These are phyloP conservation scores for Rhizopogon sp. DNA, from an alignment of 768 basidiomycete genomes.

Conservation along the genomic window DNA sequence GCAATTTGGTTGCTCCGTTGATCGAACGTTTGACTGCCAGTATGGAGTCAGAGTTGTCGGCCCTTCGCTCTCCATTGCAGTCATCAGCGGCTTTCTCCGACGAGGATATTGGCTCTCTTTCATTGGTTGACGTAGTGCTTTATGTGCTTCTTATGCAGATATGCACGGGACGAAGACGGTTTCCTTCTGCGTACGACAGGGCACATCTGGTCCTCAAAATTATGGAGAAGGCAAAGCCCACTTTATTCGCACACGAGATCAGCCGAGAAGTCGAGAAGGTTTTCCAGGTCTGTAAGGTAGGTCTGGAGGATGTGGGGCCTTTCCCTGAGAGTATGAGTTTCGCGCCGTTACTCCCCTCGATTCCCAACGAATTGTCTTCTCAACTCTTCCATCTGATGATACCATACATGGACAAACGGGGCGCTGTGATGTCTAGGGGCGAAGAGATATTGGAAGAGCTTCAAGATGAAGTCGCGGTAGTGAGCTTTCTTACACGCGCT, in stretches of 20 bases:
- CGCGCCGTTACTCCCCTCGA: background rate
- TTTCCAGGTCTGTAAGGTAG: background rate
- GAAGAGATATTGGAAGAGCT: background rate
- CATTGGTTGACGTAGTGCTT: conserved; percentile 2
- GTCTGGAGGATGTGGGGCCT: background rate
- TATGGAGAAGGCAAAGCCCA: background rate
- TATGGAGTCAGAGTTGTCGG: background rate
- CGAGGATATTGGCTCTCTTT: background rate
- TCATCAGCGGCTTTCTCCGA: background rate
- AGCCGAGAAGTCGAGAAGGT: background rate
- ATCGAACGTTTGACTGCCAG: background rate
- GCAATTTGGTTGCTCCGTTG: background rate
- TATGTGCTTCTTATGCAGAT: conserved; percentile 4
- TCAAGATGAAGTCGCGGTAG: background rate
- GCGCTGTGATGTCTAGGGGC: background rate
- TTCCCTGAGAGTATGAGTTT: background rate
- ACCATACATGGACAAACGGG: conserved; percentile 15
- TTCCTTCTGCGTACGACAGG: background rate
- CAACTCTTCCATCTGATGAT: conserved; percentile 22
- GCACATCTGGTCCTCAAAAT: background rate
- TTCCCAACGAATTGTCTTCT: conserved; percentile 1
- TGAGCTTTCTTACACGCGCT: background rate
- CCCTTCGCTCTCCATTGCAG: background rate
- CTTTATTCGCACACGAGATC: background rate
- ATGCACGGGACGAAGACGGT: background rate